phyloP scores from a whole-genome alignment of 2,329 filamentous ascomycete species.

The Neopestalotiopsis sp. region DNA sequence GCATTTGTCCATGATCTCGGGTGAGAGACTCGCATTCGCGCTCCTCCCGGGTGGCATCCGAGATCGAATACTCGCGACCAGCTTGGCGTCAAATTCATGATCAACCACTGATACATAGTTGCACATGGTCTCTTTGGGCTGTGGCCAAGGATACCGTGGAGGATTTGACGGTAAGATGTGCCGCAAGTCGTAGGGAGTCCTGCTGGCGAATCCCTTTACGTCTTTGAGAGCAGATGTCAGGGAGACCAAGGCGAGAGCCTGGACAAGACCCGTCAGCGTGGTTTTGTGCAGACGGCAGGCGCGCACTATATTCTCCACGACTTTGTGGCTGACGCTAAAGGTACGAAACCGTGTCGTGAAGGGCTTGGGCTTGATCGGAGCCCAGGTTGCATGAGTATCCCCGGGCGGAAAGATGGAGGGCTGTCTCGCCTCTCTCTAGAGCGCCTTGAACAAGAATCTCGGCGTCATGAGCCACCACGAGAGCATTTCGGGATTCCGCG shows the following conservation, averaged over 20 bases:
- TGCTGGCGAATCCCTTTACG: constrained; percentile 21
- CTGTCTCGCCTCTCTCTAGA: constrained; percentile 25
- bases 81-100: constrained; percentile 22
- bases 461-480: not conserved
- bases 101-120: constrained; percentile 26
- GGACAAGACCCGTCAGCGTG: constrained; percentile 27
- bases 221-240: constrained; percentile 20
- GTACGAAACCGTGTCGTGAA: constrained; percentile 27
- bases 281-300: constrained; percentile 24
- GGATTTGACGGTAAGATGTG: constrained; percentile 22
- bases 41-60: not conserved
- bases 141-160: constrained; percentile 16
- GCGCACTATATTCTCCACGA: constrained; percentile 17
- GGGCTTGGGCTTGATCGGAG: constrained; percentile 26
- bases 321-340: constrained; percentile 23
- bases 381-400: constrained; percentile 19
- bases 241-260: constrained; percentile 21
- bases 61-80: constrained; percentile 25
- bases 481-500: not conserved
- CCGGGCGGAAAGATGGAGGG: constrained; percentile 1
- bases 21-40: constrained; percentile 7
- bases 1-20: constrained; percentile 17
- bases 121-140: constrained; percentile 23
- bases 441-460: constrained; percentile 9
- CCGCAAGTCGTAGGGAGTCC: constrained; percentile 25